Evolutionary conservation across 208 protist genomes (phyloP).

Genomic region (Trypanosoma caninum): DNA sequence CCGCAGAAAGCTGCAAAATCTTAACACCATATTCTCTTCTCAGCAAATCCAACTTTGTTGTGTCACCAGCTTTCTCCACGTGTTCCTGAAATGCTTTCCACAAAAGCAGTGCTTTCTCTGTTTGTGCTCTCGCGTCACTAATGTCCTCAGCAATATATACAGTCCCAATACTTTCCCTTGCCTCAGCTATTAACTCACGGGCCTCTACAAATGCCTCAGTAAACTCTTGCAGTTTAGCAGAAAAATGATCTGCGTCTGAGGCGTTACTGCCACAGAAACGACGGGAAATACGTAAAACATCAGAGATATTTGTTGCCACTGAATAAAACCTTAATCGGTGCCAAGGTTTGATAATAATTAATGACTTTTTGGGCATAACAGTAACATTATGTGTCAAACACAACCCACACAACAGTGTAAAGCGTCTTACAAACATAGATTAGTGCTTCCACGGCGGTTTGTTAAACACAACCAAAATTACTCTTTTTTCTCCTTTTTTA

Average conservation of each 20-base stretch:
- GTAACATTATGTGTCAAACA: neutral
- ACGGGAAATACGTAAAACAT: neutral
- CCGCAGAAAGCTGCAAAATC: slow-evolving; percentile 61
- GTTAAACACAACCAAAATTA: neutral
- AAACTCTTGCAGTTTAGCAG: slow-evolving; percentile 38
- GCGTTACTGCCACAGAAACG: neutral
- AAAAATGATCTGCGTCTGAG: too few species aligned
- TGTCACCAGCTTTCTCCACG: slow-evolving; percentile 28
- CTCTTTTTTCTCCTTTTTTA: neutral
- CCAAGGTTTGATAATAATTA: neutral
- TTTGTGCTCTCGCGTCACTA: slow-evolving; percentile 51
- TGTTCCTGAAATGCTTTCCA: slow-evolving; percentile 40
- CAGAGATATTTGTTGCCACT: neutral
- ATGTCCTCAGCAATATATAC: slow-evolving; percentile 72
- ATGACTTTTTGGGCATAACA: neutral
- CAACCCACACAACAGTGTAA: too few species aligned
- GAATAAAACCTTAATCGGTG: neutral
- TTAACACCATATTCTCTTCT: slow-evolving; percentile 59
- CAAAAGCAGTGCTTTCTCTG: slow-evolving; percentile 41
- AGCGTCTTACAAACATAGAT: too few species aligned
- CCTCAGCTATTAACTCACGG: slow-evolving; percentile 59
- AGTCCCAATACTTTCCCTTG: slow-evolving; percentile 59
- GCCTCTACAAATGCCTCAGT: slow-evolving; percentile 66
- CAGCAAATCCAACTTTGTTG: slow-evolving; percentile 27
- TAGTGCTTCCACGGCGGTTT: neutral